phyloP scores from a whole-genome alignment of 1,139 yeast genomes.

The Hemisphaericaspora xylanilytica region DNA sequence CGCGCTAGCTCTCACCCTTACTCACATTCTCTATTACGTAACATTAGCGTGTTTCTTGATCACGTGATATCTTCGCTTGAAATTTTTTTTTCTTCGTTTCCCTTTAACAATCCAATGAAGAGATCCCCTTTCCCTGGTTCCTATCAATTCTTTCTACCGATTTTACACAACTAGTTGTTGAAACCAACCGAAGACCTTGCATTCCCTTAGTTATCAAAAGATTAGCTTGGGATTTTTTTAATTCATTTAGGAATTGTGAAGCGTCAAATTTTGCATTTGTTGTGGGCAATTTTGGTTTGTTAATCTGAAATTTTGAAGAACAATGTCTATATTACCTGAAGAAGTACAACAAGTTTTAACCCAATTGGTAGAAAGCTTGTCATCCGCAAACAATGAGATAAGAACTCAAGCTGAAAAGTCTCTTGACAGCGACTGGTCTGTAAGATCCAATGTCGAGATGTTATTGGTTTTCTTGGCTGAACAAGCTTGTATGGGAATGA shows the following conservation, averaged over 20 bases:
- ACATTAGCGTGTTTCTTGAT: too few relatives aligned
- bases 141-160: background rate
- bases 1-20: too few relatives aligned
- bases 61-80: background rate
- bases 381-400: constrained; percentile 71
- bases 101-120: background rate
- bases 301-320: constrained; percentile 1
- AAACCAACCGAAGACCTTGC: too few relatives aligned
- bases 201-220: too few relatives aligned
- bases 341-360: constrained; percentile 57
- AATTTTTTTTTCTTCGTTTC: background rate
- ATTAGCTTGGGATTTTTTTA: background rate
- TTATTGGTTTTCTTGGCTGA: constrained; percentile 79
- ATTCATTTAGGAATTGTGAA: background rate
- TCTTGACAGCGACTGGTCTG: constrained; percentile 75
- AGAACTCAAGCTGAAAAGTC: constrained; percentile 78
- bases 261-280: background rate
- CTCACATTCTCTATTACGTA: too few relatives aligned
- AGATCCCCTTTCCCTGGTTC: background rate
- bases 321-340: constrained; percentile 60
- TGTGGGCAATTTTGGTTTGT: background rate
- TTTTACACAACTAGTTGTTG: background rate
- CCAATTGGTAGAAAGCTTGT: constrained; percentile 63
- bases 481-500: constrained; percentile 63
- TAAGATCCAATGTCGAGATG: constrained; percentile 59